phyloP scores from a whole-genome alignment of 129 eudicot genomes.

The Sambucus nigra region DNA sequence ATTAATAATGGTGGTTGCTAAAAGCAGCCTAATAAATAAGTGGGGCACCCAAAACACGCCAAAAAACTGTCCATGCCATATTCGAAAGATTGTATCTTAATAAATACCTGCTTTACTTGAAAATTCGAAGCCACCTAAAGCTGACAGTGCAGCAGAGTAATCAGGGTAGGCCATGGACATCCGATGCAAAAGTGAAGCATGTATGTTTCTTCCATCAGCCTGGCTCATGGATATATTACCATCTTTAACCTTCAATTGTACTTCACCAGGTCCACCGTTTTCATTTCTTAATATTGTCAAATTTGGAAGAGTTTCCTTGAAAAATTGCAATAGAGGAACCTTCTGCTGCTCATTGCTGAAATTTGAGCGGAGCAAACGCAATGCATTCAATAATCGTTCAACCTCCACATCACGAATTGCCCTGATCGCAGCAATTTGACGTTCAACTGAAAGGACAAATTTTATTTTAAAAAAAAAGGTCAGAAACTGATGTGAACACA shows the following conservation, averaged over 20 bases:
- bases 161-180: slow-evolving; percentile 61
- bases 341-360: slow-evolving; percentile 54
- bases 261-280: slow-evolving; percentile 40
- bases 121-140: slow-evolving; percentile 56
- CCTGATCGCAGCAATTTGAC: slow-evolving; percentile 58
- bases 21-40: background rate
- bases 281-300: slow-evolving; percentile 29
- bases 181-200: slow-evolving; percentile 51
- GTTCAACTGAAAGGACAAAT: slow-evolving; percentile 43
- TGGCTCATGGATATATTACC: slow-evolving; percentile 28
- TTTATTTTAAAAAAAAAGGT: too few species aligned
- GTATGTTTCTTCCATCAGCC: slow-evolving; percentile 43
- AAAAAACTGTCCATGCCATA: too few species aligned
- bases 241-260: slow-evolving; percentile 43
- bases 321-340: slow-evolving; percentile 46
- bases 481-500: too few species aligned
- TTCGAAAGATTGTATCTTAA: too few species aligned
- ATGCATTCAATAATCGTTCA: slow-evolving; percentile 46
- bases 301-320: slow-evolving; percentile 58
- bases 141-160: slow-evolving; percentile 43
- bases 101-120: slow-evolving; percentile 43
- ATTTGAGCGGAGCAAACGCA: slow-evolving; percentile 47
- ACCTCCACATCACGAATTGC: slow-evolving; percentile 59
- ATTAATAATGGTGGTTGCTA: background rate
- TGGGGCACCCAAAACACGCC: too few species aligned